Base-by-base conservation (phyloP, 257 asterid genomes). In the Knoxia roxburghii region DNA sequence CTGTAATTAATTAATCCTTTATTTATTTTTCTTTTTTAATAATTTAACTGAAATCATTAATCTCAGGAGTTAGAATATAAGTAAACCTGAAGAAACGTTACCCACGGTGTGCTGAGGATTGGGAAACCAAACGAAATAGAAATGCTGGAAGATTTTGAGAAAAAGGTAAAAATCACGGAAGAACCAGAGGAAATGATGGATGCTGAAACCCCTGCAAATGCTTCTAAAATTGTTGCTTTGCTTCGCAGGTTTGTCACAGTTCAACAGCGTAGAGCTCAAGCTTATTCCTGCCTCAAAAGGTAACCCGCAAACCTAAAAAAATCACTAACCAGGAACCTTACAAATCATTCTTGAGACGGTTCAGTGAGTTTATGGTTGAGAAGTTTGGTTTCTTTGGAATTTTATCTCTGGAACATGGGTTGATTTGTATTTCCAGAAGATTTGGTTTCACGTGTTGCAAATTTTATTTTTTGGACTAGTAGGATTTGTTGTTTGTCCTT, bases 281-380 rank as follows among this genome's bases (percentile, higher is more conserved):
- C 97, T 68, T 92, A 92, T 76, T 78, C 95, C 46, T 88, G 85
- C 68, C 96, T 89, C 23, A 92, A 89, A 77, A 82, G 95, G 98
- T 91, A 70, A 37, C 20, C 20, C 27, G 1, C 55, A 20, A 24
- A 43, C 52, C 52, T n/a, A n/a, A n/a, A n/a, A n/a, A n/a, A n/a
- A n/a, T n/a, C n/a, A n/a, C n/a, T n/a, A n/a, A n/a, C n/a, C n/a
- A n/a, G n/a, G n/a, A n/a, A n/a, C n/a, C n/a, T 5, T 48, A 3
- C 8, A 48, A 48, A 48, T 11, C 49, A 9, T 43, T 10, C 18
- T 43, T 0, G 1, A 0, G 23, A 48, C 23, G 23, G 53, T 48
- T 48, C 18, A 17, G 18, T 15, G 3, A 41, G 46, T 41, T 41
- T 41, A 15, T 48, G 53, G 5, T 18, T 48, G 7, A 23, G 53